Evolutionary conservation across 176 grass and related monocot species (phyloP).

Genomic region (Ensete glaucum): DNA sequence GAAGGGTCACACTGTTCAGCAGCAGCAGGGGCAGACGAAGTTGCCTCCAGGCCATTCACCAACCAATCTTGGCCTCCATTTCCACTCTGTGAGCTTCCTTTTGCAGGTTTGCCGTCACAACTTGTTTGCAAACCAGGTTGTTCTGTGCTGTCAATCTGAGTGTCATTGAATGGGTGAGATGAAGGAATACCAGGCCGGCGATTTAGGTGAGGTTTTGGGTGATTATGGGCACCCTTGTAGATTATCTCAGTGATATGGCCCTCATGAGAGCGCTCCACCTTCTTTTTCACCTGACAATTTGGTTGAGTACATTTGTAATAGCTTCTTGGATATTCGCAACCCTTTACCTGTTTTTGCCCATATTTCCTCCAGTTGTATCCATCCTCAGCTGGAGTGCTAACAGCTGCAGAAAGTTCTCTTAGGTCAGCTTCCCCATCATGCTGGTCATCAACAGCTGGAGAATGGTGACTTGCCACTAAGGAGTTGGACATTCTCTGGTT

Average conservation of each 20-base stretch:
- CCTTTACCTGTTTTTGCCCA: conserved; percentile 97
- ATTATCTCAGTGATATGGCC: conserved; percentile 90
- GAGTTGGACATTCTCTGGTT: conserved; percentile 30
- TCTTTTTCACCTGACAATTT: conserved; percentile 82
- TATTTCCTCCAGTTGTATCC: conserved; percentile 97
- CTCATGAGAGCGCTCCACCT: conserved; percentile 81
- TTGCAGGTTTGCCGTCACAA: conserved; percentile 26
- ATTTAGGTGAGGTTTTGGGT: conserved; percentile 35
- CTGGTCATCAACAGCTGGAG: conserved; percentile 29
- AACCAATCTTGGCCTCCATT: conserved; percentile 35
- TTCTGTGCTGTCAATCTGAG: conserved; percentile 22
- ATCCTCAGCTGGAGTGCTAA: conserved; percentile 41
- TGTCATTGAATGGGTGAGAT: conserved; percentile 11
- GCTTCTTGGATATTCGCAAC: conserved; percentile 85
- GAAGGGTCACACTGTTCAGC: conserved; percentile 25
- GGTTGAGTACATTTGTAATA: conserved; percentile 97
- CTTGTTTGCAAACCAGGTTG: conserved; percentile 21
- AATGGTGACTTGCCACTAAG: conserved; percentile 35
- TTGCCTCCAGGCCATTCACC: conserved; percentile 31
- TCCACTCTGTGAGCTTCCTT: conserved; percentile 24
- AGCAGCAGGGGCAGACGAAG: conserved; percentile 25
- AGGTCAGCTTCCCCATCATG: conserved; percentile 29
- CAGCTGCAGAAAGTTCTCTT: conserved; percentile 24
- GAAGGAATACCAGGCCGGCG: conserved; percentile 26
- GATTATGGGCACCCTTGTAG: conserved; percentile 73